Base-by-base conservation (phyloP, 1,284 basidiomycete species). In the Caloboletus inedulis region DNA sequence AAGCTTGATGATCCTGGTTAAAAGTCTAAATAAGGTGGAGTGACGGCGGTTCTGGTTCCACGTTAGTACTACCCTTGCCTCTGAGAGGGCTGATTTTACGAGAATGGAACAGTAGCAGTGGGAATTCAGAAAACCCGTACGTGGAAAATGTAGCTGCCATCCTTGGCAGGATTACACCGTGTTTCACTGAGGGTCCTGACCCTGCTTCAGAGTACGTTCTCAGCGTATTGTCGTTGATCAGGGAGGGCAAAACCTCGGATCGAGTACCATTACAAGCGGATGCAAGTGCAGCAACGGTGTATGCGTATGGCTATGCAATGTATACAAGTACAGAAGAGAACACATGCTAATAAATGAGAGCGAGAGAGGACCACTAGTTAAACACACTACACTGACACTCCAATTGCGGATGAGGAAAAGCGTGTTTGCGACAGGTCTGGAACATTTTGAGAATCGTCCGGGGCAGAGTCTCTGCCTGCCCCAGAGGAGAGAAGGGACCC, bases 401-500 rank as follows among this genome's bases (percentile, higher is more conserved):
- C 62, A 23, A 59, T 53, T 19, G 49, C 43, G 8, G 64, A 56
- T 21, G 59, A 44, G 27, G 62, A 43, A 47, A 63, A 57, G 44
- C 62, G 65, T 45, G 56, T 30, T 40, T 66, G 62, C 9, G 61
- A 42, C 42, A 45, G 34, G 29, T 66, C 69, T 13, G 55, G 23
- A 18, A 27, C 25, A 50, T 62, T 63, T 61, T 62, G 61, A 25
- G 54, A 33, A 39, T 68, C 68, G 4, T 68, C 66, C 8, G 50
- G 56, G 43, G 18, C 47, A 41, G 65, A 25, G 37, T 70, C 66
- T 56, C 60, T 65, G 23, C 52, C 55, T 29, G 62, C 53, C 2
- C 59, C 67, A 3, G 66, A 65, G 18, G 66, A 68, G 43, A 68
- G 69, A 29, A 68, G 62, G 2, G 66, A 68, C 3, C 68, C 66